Evolutionary conservation across 495 filamentous ascomycete genomes (phyloP), one percentile per base, ranked within the genome.

Genomic region (Talaromyces borbonicus): DNA sequence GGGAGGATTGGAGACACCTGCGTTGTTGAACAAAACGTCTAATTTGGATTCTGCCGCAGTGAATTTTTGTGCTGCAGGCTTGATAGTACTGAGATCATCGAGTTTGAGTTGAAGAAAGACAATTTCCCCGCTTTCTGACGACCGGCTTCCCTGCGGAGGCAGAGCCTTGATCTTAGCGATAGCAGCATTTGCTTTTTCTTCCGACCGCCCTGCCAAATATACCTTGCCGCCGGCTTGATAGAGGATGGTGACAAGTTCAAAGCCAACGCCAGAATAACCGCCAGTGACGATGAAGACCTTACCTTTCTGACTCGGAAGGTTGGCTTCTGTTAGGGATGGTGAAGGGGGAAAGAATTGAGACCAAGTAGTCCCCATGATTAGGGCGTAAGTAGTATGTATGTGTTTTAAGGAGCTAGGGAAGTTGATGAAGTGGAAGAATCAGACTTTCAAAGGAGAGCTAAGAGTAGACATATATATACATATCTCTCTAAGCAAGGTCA

Each of bases 1-100:
- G 0, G 62, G 59, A 0, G 65, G 59, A 5, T 56, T 37, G 18
- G 58, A 56, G 18, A 79, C 56, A 5, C 75, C 77, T 0, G 77
- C 75, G 49, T 80, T 78, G 50, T 78, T 78, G 51, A 61, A 78
- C 0, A 80, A 59, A 7, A 77, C 67, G 45, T 80, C 69, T 0
- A 80, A 62, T 9, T 63, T 51, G 3, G 48, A 50, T 54, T 77
- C 71, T 26, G 58, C 44, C 0, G 47, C 37, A 4, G 56, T 51
- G 50, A 77, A 72, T 4, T 49, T 46, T 5, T 68, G 50, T 4
- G 66, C 75, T 0, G 71, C 57, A 0, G 60, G 24, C 47, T 70
- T 71, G 49, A 81, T 71, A 8, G 65, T 71, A 4, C 54, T 52
- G 8, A 80, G 62, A 49, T 79, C 72, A 19, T 62, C 52, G 0